Evolutionary conservation across 768 basidiomycete genomes (phyloP).

Genomic region (Phylloporus sp.): DNA sequence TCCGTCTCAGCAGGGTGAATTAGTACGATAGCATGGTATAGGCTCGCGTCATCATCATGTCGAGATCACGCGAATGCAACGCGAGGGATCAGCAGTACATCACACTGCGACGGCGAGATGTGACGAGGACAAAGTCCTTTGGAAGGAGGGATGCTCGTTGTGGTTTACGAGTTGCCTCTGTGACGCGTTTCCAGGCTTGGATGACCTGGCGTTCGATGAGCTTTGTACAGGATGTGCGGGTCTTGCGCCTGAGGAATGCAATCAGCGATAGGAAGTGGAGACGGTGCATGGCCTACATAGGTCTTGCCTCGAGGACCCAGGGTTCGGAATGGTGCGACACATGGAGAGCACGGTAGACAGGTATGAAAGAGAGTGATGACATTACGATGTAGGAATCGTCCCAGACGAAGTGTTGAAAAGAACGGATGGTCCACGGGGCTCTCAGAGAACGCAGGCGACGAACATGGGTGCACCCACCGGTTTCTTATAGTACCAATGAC

Average conservation of each 20-base stretch:
- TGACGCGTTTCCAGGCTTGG: constrained; percentile 59
- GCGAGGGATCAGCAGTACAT: constrained; percentile 31
- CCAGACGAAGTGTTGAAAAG: constrained; percentile 25
- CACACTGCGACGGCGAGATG: constrained; percentile 49
- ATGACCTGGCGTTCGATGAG: constrained; percentile 56
- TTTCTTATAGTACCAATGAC: constrained; percentile 22
- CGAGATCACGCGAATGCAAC: constrained; percentile 18
- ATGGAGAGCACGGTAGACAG: constrained; percentile 11
- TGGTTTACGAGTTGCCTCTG: constrained; percentile 47
- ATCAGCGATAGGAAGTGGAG: background rate
- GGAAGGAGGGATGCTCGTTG: constrained; percentile 52
- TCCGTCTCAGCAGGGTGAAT: constrained; percentile 1
- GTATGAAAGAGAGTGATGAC: constrained; percentile 3
- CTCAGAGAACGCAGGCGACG: constrained; percentile 17
- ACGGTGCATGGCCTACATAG: constrained; percentile 16
- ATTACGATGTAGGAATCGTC: constrained; percentile 17
- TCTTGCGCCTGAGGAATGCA: constrained; percentile 14
- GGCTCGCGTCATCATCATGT: background rate
- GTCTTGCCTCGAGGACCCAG: constrained; percentile 25
- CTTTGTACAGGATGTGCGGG: constrained; percentile 38
- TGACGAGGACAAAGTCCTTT: constrained; percentile 61
- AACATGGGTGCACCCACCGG: background rate
- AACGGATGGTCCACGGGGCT: constrained; percentile 21
- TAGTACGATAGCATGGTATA: background rate
- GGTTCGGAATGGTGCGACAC: constrained; percentile 15